Evolutionary conservation across 2,329 filamentous ascomycete genomes (phyloP), one percentile per base, ranked within the genome.

Genomic region (Pyrenophora tritici-repentis): DNA sequence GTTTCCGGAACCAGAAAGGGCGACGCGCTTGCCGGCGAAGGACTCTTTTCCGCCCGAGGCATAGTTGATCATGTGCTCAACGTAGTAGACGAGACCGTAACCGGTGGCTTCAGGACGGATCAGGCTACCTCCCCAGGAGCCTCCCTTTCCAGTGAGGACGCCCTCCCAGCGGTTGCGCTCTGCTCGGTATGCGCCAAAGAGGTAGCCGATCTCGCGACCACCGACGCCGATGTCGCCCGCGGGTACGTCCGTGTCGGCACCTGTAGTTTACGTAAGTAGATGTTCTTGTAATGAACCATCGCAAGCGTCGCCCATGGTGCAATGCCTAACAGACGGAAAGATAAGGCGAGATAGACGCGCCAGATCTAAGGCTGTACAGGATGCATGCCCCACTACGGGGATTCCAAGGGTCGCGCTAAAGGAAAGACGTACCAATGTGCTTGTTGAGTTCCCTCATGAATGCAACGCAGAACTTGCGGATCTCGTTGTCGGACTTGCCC

Each of bases 81-180:
- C 66, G 47, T 70, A 70, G 85, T 97, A 97, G 76, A 97, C 87
- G 55, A 97, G 86, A 77, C 94, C 94, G 79, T 90, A 97, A 54
- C 94, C 94, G 50, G 94, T 99, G 67, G 94, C 94, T 83, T 99
- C 92, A 58, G 94, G 93, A 59, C 94, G 86, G 81, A 97, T 97
- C 78, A 97, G 80, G 73, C 85, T 89, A 70, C 94, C 94, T 76
- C 94, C 94, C 91, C 93, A 97, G 78, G 79, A 84, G 67, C 88
- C 85, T 62, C 93, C 93, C 86, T 99, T 99, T 66, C 94, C 93
- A 51, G 94, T 99, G 66, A 99, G 83, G 60, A 97, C 89, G 75
- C 94, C 94, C 80, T 96, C 92, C 88, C 92, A 97, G 76, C 86
- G 84, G 83, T 96, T 96, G 73, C 86, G 86, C 75, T 89, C 85